Evolutionary conservation across 768 basidiomycete genomes (phyloP).

Genomic region (Lactarius indigo): DNA sequence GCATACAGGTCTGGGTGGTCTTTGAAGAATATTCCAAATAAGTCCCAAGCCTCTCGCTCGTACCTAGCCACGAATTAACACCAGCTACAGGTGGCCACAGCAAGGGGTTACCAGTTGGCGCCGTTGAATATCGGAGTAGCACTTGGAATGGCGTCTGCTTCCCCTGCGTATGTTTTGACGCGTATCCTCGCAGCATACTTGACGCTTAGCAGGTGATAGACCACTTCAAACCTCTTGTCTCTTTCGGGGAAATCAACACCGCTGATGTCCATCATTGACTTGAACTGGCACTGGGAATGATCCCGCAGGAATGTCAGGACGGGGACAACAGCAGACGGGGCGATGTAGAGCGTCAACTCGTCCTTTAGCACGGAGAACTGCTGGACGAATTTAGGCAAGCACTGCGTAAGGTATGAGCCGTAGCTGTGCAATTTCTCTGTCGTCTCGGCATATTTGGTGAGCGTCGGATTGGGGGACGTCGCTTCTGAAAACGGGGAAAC

Average conservation of each 20-base stretch:
- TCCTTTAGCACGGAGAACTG: conserved; percentile 98
- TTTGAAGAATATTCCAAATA: conserved; percentile 95
- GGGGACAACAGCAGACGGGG: conserved; percentile 77
- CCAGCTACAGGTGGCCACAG: neutral
- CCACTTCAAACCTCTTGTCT: conserved; percentile 92
- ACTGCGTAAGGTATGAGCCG: conserved; percentile 89
- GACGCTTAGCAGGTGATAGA: conserved; percentile 90
- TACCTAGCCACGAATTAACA: conserved; percentile 52
- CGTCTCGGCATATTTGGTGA: conserved; percentile 65
- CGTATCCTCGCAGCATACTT: conserved; percentile 78
- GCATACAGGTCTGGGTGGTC: conserved; percentile 94
- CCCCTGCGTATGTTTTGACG: conserved; percentile 96
- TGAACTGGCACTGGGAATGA: conserved; percentile 94
- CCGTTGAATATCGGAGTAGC: conserved; percentile 75
- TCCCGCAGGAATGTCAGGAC: conserved; percentile 91
- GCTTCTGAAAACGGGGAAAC: conserved; percentile 83
- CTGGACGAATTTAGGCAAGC: conserved; percentile 95
- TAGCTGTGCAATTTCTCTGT: conserved; percentile 84
- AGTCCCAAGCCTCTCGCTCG: conserved; percentile 97
- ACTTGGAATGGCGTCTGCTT: conserved; percentile 88
- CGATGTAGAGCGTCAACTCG: conserved; percentile 86
- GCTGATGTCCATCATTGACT: conserved; percentile 87
- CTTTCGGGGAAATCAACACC: conserved; percentile 95
- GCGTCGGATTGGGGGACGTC: conserved; percentile 83
- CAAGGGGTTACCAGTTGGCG: conserved; percentile 77